Percentiles rank a stretch among this genome's conserved stretches.
These are phyloP conservation scores for Cladophialophora yegresii DNA, from an alignment of 2,329 filamentous ascomycete species.

Conservation along the genomic window DNA sequence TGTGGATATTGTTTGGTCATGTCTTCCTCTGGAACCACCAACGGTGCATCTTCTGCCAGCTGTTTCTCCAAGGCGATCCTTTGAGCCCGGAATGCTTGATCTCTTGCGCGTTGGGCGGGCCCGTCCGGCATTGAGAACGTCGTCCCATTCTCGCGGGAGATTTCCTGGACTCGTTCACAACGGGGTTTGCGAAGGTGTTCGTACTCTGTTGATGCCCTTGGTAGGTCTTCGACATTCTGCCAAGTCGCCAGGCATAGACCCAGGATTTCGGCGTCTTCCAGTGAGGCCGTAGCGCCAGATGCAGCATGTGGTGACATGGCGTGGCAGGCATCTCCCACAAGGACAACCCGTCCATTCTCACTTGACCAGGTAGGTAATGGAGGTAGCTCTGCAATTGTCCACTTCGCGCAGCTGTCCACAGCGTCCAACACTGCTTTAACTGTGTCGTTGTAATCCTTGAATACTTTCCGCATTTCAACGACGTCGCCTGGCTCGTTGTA, in stretches of 20 bases:
- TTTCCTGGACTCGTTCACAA: constrained; percentile 17
- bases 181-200: constrained; percentile 21
- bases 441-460: constrained; percentile 10
- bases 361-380: constrained; percentile 39
- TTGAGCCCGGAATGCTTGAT: background rate
- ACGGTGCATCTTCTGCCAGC: constrained; percentile 6
- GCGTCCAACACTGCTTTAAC: constrained; percentile 13
- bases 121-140: constrained; percentile 16
- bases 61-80: constrained; percentile 7
- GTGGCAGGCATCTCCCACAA: constrained; percentile 49
- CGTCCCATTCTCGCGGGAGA: constrained; percentile 17
- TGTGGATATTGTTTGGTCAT: constrained; percentile 11
- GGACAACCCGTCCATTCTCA: constrained; percentile 39
- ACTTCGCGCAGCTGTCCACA: constrained; percentile 20
- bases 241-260: constrained; percentile 8
- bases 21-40: constrained; percentile 9
- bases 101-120: constrained; percentile 13
- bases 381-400: constrained; percentile 27
- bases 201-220: constrained; percentile 1
- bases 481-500: constrained; percentile 48
- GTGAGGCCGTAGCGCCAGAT: constrained; percentile 47
- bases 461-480: constrained; percentile 44
- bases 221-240: constrained; percentile 1
- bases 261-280: constrained; percentile 45
- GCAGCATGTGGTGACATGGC: constrained; percentile 50